Evolutionary conservation across 1,284 basidiomycete genomes (phyloP).

Genomic region (Puccinia triticina): DNA sequence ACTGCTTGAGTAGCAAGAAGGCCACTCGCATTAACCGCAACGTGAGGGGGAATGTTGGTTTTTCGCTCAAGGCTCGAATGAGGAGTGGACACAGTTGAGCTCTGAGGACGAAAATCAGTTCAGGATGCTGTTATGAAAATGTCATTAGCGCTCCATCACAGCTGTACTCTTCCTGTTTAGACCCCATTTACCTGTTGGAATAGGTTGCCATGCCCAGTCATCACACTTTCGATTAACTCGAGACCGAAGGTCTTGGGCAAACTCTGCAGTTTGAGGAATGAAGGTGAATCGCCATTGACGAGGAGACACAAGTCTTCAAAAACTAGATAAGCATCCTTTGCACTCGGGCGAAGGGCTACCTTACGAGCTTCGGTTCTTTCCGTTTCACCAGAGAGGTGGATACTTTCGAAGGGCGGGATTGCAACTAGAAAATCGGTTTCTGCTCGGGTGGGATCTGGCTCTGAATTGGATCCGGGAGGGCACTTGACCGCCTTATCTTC

Average conservation of each 20-base stretch:
- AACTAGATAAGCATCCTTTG: constrained; percentile 81
- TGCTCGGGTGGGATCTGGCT: constrained; percentile 39
- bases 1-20: constrained; percentile 88
- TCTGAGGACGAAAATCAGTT: constrained; percentile 79
- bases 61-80: constrained; percentile 79
- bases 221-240: constrained; percentile 92
- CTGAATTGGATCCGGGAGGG: constrained; percentile 57
- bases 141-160: constrained; percentile 24
- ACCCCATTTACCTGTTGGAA: constrained; percentile 71
- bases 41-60: constrained; percentile 81
- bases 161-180: neutral
- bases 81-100: constrained; percentile 88
- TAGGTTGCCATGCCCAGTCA: constrained; percentile 87
- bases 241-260: constrained; percentile 91
- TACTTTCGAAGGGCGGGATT: constrained; percentile 50
- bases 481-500: constrained; percentile 66
- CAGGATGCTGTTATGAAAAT: constrained; percentile 67
- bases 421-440: constrained; percentile 47
- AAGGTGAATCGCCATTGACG: constrained; percentile 71
- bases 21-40: constrained; percentile 89
- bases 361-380: constrained; percentile 53
- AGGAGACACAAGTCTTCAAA: constrained; percentile 88
- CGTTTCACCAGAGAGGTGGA: constrained; percentile 50
- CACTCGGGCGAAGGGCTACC: constrained; percentile 72
- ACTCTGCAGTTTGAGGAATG: constrained; percentile 79